phyloP scores from a whole-genome alignment of 331 rosid species.

The Malus hybrid region DNA sequence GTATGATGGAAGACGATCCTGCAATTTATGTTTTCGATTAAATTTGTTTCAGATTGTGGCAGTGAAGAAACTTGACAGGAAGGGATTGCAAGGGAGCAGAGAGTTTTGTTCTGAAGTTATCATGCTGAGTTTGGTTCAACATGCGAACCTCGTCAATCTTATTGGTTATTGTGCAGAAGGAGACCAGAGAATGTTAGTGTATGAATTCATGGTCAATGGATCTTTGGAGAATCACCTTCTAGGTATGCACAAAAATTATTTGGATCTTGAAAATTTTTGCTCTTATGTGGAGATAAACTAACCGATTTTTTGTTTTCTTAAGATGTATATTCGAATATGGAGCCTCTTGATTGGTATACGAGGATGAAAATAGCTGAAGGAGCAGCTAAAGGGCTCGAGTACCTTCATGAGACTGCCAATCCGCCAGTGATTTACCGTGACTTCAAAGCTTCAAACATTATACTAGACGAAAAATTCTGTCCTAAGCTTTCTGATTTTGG shows the following conservation, averaged over 20 bases:
- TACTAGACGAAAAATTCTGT: slow-evolving; percentile 46
- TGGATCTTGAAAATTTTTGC: not conserved
- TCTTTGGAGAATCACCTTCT: slow-evolving; percentile 63
- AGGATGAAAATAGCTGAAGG: slow-evolving; percentile 68
- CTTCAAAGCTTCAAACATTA: slow-evolving; percentile 57
- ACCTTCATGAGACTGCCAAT: slow-evolving; percentile 48
- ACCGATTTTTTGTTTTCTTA: not conserved
- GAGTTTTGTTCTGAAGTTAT: slow-evolving; percentile 66
- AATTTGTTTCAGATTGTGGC: slow-evolving; percentile 46
- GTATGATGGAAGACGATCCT: not conserved
- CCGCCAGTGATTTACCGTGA: slow-evolving; percentile 60
- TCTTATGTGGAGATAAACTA: no score
- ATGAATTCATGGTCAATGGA: slow-evolving; percentile 64
- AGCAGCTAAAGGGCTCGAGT: slow-evolving; percentile 67
- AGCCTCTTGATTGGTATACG: slow-evolving; percentile 60
- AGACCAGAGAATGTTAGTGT: slow-evolving; percentile 49
- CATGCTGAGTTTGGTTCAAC: slow-evolving; percentile 57
- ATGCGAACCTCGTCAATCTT: slow-evolving; percentile 59
- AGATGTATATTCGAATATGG: slow-evolving; percentile 31
- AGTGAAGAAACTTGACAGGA: slow-evolving; percentile 49
- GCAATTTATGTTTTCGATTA: not conserved
- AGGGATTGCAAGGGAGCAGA: slow-evolving; percentile 61
- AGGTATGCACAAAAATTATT: slow-evolving; percentile 19
- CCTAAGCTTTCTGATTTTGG: slow-evolving; percentile 74
- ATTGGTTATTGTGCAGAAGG: slow-evolving; percentile 63